These are phyloP conservation scores for Arctium minus DNA, from an alignment of 129 eudicot genomes.

Conservation along the genomic window DNA sequence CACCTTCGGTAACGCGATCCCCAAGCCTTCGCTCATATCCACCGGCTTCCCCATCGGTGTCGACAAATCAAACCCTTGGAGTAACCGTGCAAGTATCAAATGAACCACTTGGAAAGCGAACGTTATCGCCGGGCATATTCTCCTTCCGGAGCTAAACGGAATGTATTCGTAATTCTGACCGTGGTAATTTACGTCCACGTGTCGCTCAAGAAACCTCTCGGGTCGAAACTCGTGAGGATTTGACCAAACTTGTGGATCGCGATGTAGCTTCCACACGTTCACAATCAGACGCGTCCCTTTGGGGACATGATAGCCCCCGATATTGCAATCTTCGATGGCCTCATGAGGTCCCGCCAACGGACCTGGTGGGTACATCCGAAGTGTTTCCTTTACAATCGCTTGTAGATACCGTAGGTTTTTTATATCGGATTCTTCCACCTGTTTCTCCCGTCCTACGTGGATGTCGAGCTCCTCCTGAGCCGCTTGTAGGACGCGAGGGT, in stretches of 20 bases:
- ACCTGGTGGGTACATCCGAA: conserved; percentile 62
- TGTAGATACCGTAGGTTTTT: conserved; percentile 30
- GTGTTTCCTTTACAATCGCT: conserved; percentile 49
- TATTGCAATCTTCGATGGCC: conserved; percentile 36
- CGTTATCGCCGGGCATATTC: conserved; percentile 36
- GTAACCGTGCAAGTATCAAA: conserved; percentile 23
- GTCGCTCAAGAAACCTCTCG: conserved; percentile 25
- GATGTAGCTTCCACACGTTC: conserved; percentile 50
- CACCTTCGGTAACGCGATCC: conserved; percentile 19
- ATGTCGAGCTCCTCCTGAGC: conserved; percentile 42
- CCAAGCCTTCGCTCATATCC: conserved; percentile 34
- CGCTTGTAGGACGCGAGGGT: conserved; percentile 7
- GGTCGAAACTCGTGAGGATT: conserved; percentile 34
- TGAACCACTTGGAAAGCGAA: conserved; percentile 5
- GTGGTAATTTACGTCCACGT: background rate
- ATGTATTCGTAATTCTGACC: conserved; percentile 37
- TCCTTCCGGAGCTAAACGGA: conserved; percentile 32
- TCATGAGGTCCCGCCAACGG: conserved; percentile 46
- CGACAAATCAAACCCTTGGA: conserved; percentile 24
- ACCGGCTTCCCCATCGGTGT: conserved; percentile 16
- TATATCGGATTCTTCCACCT: conserved; percentile 47
- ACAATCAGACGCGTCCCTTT: conserved; percentile 47
- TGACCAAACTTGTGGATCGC: conserved; percentile 40
- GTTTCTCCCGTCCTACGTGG: conserved; percentile 30
- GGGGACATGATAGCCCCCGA: conserved; percentile 28